Evolutionary conservation across 306 rosid species (phyloP), one percentile per base, ranked within the genome.

Genomic region (Cicer pinnatifidum): DNA sequence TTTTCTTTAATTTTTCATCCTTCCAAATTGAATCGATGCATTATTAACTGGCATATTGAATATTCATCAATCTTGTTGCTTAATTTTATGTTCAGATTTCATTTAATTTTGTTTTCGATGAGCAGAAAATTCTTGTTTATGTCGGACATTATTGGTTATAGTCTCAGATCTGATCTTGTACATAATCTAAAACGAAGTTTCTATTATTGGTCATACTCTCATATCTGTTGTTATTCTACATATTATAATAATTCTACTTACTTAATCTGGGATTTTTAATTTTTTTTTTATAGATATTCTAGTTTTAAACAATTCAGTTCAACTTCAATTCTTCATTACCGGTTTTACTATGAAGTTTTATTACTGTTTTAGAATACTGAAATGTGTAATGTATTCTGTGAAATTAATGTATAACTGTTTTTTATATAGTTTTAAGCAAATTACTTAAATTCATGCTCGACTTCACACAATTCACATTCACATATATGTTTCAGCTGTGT

Each of bases 371-470:
- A 28, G 0, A 28, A 28, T 28, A 28, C 35, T 28, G 35, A 28
- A 28, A 28, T 28, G 5, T 3, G 33, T 23, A 23, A 23, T 23
- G 33, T 23, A 23, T 23, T 23, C 33, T 23, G 33, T 23, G 2
- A 23, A 2, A 23, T 1, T 23, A 23, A 1, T 23, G 3, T 28
- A 28, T 28, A 28, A 28, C 35, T 28, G 35, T 28, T 28, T 28
- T 28, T 28, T 28, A 0, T 28, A 3, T 28, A 28, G 35, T 28
- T 28, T 28, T 28, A 11, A 11, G 41, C 58, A 60, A 61, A 17
- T 68, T 54, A 37, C 62, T 54, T 51, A 47, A 59, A 76, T 33
- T 44, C 37, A 68, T 56, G 52, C 40, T 73, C 73, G 74, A 35
- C n/a, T 67, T 73, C 17, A 6, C 54, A 28, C 35, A 28, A 28